These are phyloP conservation scores for Chrysochromulina tobinii DNA, from an alignment of 78 protist species.

Conservation along the genomic window DNA sequence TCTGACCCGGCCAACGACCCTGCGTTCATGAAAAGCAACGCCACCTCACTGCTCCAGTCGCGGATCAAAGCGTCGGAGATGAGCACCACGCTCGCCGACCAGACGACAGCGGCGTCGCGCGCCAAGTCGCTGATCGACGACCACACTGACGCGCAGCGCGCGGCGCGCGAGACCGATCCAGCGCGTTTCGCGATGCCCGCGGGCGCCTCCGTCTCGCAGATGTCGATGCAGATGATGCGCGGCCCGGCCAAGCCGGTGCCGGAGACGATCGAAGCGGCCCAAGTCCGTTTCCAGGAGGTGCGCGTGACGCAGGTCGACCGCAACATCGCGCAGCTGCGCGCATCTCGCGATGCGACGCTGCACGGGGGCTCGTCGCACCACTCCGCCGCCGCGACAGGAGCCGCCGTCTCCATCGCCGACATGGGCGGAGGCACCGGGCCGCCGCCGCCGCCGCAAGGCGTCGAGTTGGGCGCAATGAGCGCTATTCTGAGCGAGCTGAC, in stretches of 20 bases:
- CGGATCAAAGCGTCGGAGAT: not conserved
- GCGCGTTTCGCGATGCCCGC: not conserved
- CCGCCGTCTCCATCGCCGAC: not conserved
- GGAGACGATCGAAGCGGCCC: not conserved
- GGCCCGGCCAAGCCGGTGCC: slow-evolving; percentile 4
- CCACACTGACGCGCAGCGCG: not conserved
- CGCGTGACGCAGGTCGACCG: slow-evolving; percentile 31
- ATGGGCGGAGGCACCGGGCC: not conserved
- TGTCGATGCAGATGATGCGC: not conserved
- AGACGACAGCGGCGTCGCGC: no score
- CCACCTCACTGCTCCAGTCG: not conserved
- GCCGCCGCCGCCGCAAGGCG: no score
- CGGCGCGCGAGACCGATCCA: not conserved
- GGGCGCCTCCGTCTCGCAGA: not conserved
- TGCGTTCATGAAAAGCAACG: slow-evolving; percentile 26
- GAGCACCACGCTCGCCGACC: not conserved
- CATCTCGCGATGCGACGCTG: not conserved
- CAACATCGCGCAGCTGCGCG: slow-evolving; percentile 44
- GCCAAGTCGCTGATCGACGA: not conserved
- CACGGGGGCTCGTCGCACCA: not conserved
- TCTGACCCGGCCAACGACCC: slow-evolving; percentile 19
- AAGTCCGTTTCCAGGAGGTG: slow-evolving; percentile 39
- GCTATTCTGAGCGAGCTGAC: no score
- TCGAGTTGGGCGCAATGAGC: no score
- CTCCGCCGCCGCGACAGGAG: not conserved